Evolutionary conservation across 1,284 basidiomycete genomes (phyloP).

Genomic region (Athelia psychrophila): DNA sequence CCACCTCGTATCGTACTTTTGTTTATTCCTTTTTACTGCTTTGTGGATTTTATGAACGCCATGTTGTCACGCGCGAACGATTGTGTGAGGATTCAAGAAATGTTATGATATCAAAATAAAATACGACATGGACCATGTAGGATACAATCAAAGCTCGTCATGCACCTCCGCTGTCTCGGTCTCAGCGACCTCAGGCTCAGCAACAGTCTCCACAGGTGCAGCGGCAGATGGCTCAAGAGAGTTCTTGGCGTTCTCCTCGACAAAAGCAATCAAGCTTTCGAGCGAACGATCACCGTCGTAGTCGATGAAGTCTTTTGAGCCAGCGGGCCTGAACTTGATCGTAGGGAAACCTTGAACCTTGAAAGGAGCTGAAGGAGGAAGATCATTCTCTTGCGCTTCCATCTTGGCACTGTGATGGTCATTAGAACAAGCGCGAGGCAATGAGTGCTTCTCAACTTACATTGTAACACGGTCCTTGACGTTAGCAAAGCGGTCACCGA

Average conservation of each 20-base stretch:
- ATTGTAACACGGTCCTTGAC: constrained; percentile 82
- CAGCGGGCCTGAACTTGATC: constrained; percentile 95
- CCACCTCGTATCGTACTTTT: constrained; percentile 3
- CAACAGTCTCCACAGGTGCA: constrained; percentile 10
- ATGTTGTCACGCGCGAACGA: neutral
- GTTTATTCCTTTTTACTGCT: constrained; percentile 5
- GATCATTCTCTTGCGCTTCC: constrained; percentile 96
- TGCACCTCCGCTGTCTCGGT: constrained; percentile 33
- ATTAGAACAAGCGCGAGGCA: constrained; percentile 11
- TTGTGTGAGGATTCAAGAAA: no score
- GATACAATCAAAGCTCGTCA: constrained; percentile 22
- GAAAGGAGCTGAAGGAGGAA: constrained; percentile 88
- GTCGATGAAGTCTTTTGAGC: constrained; percentile 83
- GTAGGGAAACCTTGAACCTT: constrained; percentile 90
- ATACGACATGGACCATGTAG: constrained; percentile 18
- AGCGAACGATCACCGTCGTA: constrained; percentile 91
- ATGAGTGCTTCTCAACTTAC: constrained; percentile 43
- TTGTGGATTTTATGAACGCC: constrained; percentile 5
- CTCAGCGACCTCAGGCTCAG: constrained; percentile 12
- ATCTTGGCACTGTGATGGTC: constrained; percentile 80
- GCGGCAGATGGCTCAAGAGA: constrained; percentile 42
- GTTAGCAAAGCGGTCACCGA: constrained; percentile 83
- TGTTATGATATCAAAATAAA: neutral
- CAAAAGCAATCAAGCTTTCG: constrained; percentile 82
- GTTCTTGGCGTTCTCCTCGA: constrained; percentile 82